Conservation (phyloP, 192 early-diverging fungal genomes). For the Geranomyces variabilis region DNA sequence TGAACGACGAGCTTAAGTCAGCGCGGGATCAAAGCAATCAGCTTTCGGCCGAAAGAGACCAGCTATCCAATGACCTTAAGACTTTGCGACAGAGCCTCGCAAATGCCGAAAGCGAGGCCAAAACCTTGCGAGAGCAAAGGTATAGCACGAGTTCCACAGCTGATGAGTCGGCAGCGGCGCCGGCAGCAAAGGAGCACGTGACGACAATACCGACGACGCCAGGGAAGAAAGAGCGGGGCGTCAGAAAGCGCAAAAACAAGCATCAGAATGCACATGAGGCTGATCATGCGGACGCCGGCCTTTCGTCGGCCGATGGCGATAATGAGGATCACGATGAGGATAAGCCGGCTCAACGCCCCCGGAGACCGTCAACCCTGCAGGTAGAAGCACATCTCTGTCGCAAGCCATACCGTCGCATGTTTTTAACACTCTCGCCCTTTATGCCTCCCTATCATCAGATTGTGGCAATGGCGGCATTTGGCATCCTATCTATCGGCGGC, state of each 20-base stretch:
- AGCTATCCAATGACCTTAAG: not conserved
- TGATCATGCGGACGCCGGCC: no score
- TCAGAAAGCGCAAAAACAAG: slow-evolving; percentile 5
- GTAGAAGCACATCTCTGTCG: not conserved
- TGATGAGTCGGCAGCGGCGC: not conserved
- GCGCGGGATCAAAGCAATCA: not conserved
- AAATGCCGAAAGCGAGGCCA: slow-evolving; percentile 3
- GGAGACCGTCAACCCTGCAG: not conserved
- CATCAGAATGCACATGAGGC: not conserved
- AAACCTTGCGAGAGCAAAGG: not conserved
- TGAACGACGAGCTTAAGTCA: not conserved
- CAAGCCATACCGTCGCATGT: not conserved
- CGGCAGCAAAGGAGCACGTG: not conserved
- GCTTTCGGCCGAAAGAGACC: not conserved
- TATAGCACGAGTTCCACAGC: not conserved
- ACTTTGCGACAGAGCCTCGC: not conserved
- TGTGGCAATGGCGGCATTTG: slow-evolving; percentile 11
- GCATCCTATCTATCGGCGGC: slow-evolving; percentile 17
- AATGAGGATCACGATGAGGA: not conserved
- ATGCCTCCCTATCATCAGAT: not conserved
- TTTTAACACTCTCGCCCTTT: not conserved
- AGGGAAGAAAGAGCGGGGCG: not conserved
- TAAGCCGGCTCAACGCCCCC: not conserved
- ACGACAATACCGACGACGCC: not conserved
- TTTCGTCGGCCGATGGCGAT: not conserved